phyloP scores from a whole-genome alignment of 2,329 filamentous ascomycete genomes.

The Leptosphaerulina australis region DNA sequence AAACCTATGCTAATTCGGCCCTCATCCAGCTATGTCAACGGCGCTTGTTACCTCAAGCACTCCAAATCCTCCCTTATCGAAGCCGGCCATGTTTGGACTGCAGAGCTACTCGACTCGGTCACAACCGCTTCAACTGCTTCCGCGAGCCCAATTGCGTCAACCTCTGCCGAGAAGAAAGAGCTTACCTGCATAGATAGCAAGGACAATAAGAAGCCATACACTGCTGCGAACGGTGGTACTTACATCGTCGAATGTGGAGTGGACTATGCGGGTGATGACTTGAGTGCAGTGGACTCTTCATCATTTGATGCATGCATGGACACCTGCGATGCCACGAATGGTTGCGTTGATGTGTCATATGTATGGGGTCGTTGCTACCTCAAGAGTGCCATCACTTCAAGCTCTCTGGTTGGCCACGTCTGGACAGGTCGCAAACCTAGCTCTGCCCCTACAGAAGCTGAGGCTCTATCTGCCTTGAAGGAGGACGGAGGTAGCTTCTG shows the following conservation, averaged over 20 bases:
- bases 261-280: background rate
- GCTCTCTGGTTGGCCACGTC: background rate
- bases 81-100: conserved; percentile 1
- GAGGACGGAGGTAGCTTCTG: conserved; percentile 1
- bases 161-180: background rate
- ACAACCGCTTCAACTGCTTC: background rate
- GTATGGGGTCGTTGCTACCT: conserved; percentile 5
- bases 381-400: background rate
- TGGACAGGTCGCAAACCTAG: conserved; percentile 2
- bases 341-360: conserved; percentile 1
- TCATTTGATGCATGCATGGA: conserved; percentile 1
- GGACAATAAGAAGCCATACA: background rate
- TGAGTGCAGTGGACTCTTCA: background rate
- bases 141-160: background rate
- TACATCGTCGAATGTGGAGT: conserved; percentile 4
- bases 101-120: background rate
- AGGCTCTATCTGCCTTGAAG: background rate
- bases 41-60: conserved; percentile 7
- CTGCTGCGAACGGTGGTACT: background rate
- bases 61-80: background rate
- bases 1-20: background rate
- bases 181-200: background rate
- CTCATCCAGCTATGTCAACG: background rate
- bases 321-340: background rate
- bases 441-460: background rate